phyloP scores from a whole-genome alignment of 768 basidiomycete species.

The Coprinopsis cinerea region DNA sequence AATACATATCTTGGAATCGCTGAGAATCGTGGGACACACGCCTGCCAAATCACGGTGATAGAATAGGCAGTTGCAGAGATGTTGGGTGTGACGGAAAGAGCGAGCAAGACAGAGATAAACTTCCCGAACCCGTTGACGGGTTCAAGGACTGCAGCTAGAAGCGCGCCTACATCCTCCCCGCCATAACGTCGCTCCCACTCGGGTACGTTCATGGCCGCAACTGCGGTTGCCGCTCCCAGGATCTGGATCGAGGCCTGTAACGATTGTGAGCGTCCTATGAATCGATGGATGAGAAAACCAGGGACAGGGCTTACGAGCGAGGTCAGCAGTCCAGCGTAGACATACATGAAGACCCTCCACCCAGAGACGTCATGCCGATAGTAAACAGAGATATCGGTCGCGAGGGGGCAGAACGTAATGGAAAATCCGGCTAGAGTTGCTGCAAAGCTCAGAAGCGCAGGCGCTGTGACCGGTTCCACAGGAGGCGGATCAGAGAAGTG shows the following conservation, averaged over 20 bases:
- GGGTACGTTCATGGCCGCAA: constrained; percentile 53
- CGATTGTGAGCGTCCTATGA: neutral
- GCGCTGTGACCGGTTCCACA: constrained; percentile 47
- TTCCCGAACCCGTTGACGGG: constrained; percentile 70
- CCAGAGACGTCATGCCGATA: constrained; percentile 50
- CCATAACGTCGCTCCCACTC: constrained; percentile 57
- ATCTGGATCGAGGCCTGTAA: constrained; percentile 36
- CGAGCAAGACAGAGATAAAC: constrained; percentile 75
- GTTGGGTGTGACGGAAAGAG: constrained; percentile 76
- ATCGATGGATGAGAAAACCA: neutral
- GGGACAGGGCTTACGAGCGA: constrained; percentile 37
- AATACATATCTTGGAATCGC: constrained; percentile 72
- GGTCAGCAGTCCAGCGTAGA: constrained; percentile 63
- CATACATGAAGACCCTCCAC: constrained; percentile 57
- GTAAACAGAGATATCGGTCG: constrained; percentile 75
- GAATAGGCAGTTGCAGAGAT: constrained; percentile 83
- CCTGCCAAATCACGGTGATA: constrained; percentile 66
- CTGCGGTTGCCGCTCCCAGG: constrained; percentile 63
- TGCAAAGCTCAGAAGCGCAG: constrained; percentile 55
- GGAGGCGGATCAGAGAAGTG: constrained; percentile 49
- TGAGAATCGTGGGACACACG: constrained; percentile 55
- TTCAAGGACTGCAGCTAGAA: constrained; percentile 65
- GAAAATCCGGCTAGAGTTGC: constrained; percentile 73
- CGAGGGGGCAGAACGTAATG: constrained; percentile 54
- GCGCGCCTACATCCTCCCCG: constrained; percentile 59